Percentiles rank a stretch among this genome's conserved stretches.
phyloP scores from a whole-genome alignment of 495 filamentous ascomycete species.

The Xylaria acuta region DNA sequence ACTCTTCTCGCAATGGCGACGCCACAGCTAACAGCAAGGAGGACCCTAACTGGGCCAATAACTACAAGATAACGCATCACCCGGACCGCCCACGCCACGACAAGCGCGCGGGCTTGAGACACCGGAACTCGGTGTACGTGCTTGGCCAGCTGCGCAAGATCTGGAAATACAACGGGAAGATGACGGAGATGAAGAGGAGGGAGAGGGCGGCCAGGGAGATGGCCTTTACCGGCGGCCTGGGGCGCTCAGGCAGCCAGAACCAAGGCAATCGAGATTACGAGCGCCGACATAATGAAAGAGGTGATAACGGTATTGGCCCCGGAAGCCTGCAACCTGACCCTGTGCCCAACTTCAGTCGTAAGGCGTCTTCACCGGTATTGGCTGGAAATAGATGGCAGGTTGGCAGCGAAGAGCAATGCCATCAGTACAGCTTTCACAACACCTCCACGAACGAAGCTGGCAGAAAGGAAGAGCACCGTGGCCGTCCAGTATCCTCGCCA shows the following conservation, averaged over 20 bases:
- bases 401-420: neutral
- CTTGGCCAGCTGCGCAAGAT: slow-evolving; percentile 12
- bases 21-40: neutral
- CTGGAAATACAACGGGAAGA: slow-evolving; percentile 12
- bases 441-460: neutral
- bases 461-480: neutral
- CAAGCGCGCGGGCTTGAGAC: slow-evolving; percentile 16
- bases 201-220: neutral
- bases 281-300: neutral
- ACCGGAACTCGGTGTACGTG: slow-evolving; percentile 10
- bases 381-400: neutral
- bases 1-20: slow-evolving; percentile 19
- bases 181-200: slow-evolving; percentile 16
- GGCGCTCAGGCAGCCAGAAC: neutral
- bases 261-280: neutral
- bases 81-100: slow-evolving; percentile 35
- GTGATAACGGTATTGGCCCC: neutral
- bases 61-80: slow-evolving; percentile 32
- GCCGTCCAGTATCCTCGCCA: neutral
- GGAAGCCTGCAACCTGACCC: neutral
- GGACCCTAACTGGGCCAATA: slow-evolving; percentile 27
- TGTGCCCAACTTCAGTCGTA: neutral
- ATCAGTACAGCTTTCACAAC: neutral
- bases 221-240: neutral
- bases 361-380: neutral